Base-by-base conservation (phyloP, 2,329 filamentous ascomycete species). In the Thielaviopsis punctulata region DNA sequence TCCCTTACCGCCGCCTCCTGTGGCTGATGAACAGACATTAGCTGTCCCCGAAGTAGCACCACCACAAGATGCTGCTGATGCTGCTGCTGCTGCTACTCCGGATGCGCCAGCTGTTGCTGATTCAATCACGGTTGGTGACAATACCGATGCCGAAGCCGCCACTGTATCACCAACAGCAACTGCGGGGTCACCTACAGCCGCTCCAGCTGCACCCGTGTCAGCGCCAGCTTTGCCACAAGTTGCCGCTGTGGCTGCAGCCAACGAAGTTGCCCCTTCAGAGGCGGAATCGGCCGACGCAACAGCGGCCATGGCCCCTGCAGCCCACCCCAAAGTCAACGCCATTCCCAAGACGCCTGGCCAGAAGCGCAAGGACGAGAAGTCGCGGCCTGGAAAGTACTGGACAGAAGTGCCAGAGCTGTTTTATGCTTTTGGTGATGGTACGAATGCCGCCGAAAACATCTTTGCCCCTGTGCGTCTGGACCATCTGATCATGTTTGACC, bases 401-500 rank as follows among this genome's bases (percentile, higher is more conserved):
- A 73, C 78, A 53, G 72, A 73, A 43, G 36, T 41, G 3, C 36
- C 36, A 4, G n/a, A 19, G 36, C 5, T 1, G 36, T 41, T 41
- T 8, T 41, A 19, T 9, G n/a, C 13, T 2, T 15, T 6, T 15
- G 36, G 2, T 9, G n/a, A 2, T 19, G 7, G 8, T 1, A 19
- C 4, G 3, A 41, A 19, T 41, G 1, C 36, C 13, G 84, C 88
- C 51, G 92, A 98, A 64, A 85, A 98, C 61, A 73, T 98, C 4
- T 88, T 87, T 69, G 80, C 90, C 62, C 82, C 89, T 27, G 84
- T 96, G 12, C 82, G 92, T 27, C 72, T 98, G 5, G 92, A 98
- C 65, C 95, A 87, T 78, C 76, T 98, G 62, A 86, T 98, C 25
- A 72, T 98, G 8, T 98, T 95, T 63, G 92, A 98, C 64, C 69